Base-by-base conservation (phyloP, 1,284 basidiomycete species). In the Cryptococcus amylolentus region DNA sequence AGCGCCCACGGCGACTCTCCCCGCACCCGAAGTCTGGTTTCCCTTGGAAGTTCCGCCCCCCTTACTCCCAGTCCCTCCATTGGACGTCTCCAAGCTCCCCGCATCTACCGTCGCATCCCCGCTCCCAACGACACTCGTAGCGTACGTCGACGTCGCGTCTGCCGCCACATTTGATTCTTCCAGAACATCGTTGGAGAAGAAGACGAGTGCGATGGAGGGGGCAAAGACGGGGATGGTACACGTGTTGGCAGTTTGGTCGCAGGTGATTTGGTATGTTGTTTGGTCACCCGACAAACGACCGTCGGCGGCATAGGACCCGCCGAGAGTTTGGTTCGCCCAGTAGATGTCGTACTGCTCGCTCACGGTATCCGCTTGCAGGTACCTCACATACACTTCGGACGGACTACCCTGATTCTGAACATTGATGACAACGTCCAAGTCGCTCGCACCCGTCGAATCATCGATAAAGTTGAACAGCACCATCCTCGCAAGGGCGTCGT, bases 291-390 rank as follows among this genome's bases (percentile, higher is more conserved):
- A 75, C 12, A 84, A 78, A 37, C 84, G 81, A 0, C 88, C 88
- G 63, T 87, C 86, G 1, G 83, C 84, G 39, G 78, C 71, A 70
- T 87, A 89, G 20, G 76, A 77, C 6, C 73, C 77, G 16, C 88
- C 88, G 57, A 88, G 83, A 0, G 86, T 88, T 82, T 91, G 77
- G 47, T 82, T 82, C 6, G 81, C 80, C 88, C 88, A 91, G 1
- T 84, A 87, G 64, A 88, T 84, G 71, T 88, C 86, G 60, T 79
- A 80, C 67, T 87, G 88, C 60, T 84, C 81, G 4, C 82, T 77
- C 2, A 88, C 84, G 0, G 79, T 69, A 0, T 66, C 49, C 5
- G 80, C 79, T 16, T 68, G 51, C 48, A 82, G 63, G 61, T 81
- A 82, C 47, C 79, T 68, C 12, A 62, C 68, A 2, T 57, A 52